phyloP scores from a whole-genome alignment of 2,329 filamentous ascomycete species.

The Curvularia verruculosa region DNA sequence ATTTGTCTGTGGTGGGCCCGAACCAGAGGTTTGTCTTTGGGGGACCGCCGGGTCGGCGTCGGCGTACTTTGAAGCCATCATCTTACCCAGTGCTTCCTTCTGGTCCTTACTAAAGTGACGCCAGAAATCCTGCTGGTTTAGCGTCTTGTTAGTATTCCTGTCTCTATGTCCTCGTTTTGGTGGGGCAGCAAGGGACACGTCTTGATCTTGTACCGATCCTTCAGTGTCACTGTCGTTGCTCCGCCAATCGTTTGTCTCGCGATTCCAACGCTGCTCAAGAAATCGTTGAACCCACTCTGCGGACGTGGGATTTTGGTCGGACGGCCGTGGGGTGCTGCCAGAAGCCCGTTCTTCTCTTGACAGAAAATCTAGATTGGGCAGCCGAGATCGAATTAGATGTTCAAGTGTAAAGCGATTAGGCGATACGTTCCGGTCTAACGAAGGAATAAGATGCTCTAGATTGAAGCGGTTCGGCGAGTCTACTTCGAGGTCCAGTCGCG shows the following conservation, averaged over 20 bases:
- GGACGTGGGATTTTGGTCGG: constrained; percentile 58
- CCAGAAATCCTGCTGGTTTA: constrained; percentile 59
- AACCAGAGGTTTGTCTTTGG: constrained; percentile 37
- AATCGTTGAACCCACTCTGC: constrained; percentile 89
- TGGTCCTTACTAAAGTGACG: constrained; percentile 49
- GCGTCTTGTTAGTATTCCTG: constrained; percentile 53
- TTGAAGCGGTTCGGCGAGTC: constrained; percentile 46
- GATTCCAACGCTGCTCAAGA: constrained; percentile 71
- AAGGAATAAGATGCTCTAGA: constrained; percentile 49
- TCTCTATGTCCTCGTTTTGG: constrained; percentile 50
- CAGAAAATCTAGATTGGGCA: constrained; percentile 39
- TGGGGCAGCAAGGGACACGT: constrained; percentile 27
- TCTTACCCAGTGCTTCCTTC: constrained; percentile 49
- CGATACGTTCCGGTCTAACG: constrained; percentile 40
- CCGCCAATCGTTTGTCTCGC: constrained; percentile 79
- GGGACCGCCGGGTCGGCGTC: constrained; percentile 44
- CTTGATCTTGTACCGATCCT: constrained; percentile 26
- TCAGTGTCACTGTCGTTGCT: constrained; percentile 73
- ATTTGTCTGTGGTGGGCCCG: constrained; percentile 21
- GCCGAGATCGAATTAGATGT: constrained; percentile 48
- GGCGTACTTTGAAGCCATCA: constrained; percentile 51
- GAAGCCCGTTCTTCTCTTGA: constrained; percentile 28
- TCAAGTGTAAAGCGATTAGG: constrained; percentile 48
- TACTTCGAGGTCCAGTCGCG: constrained; percentile 40
- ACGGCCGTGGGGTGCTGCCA: constrained; percentile 35